Conservation (phyloP, 73 alveolate genomes). For the Paramecium caudatum region DNA sequence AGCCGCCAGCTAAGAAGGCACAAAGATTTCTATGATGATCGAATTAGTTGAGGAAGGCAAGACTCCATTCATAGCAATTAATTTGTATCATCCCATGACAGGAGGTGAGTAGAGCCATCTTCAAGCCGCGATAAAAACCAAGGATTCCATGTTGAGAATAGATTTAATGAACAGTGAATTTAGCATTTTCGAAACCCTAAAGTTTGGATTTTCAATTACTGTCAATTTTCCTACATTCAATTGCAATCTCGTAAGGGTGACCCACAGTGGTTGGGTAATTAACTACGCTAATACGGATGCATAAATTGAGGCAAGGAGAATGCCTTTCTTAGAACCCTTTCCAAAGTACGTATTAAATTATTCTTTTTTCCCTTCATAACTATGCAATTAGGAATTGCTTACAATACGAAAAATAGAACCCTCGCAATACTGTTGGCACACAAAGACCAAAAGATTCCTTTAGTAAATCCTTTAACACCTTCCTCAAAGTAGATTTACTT, state of each 20-base stretch:
- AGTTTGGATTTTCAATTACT: not conserved
- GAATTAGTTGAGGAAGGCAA: not conserved
- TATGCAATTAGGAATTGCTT: not conserved
- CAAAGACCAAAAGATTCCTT: conserved; percentile 42
- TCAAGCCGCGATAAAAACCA: conserved; percentile 53
- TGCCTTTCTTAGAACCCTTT: not conserved
- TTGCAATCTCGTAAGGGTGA: conserved; percentile 38
- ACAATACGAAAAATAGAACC: conserved; percentile 36
- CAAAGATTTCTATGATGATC: not conserved
- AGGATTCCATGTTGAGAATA: conserved; percentile 8
- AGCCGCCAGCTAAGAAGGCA: conserved; percentile 45
- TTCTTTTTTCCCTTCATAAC: conserved; percentile 50
- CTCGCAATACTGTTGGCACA: conserved; percentile 36
- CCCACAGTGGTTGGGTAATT: conserved; percentile 53
- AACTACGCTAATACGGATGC: conserved; percentile 1
- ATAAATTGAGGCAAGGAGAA: conserved; percentile 39
- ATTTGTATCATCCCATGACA: conserved; percentile 62
- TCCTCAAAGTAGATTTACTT: conserved; percentile 25
- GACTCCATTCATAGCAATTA: conserved; percentile 33
- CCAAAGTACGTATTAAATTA: not conserved
- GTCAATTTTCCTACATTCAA: not conserved
- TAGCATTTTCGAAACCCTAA: conserved; percentile 45
- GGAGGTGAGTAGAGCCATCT: not conserved
- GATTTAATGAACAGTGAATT: conserved; percentile 3
- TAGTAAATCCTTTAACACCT: conserved; percentile 51